phyloP scores from a whole-genome alignment of 352 stramenopile genomes.

The Globisporangium cederbergense region DNA sequence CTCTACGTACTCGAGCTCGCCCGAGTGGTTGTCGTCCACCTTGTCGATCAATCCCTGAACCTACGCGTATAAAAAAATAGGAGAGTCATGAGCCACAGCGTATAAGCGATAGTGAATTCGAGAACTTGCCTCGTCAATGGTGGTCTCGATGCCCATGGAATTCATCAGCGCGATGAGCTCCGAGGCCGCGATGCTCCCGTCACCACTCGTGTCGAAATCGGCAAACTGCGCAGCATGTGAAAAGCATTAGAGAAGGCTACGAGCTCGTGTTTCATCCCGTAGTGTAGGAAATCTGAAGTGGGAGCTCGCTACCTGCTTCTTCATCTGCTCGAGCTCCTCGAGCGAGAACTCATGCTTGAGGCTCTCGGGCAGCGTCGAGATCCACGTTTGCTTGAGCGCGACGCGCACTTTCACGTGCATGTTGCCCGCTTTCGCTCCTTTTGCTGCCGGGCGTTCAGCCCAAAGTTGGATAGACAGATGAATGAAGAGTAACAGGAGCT shows the following conservation, averaged over 20 bases:
- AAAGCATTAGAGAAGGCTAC: background rate
- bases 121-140: background rate
- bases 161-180: background rate
- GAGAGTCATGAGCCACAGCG: too few relatives aligned
- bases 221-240: background rate
- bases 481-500: too few relatives aligned
- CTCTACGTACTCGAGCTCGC: conserved; percentile 62
- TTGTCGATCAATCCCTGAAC: conserved; percentile 64
- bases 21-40: conserved; percentile 68
- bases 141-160: background rate
- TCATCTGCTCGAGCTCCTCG: background rate
- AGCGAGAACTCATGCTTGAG: background rate
- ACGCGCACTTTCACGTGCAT: background rate
- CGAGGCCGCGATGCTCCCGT: background rate
- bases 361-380: background rate
- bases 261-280: background rate
- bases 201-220: background rate
- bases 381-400: background rate
- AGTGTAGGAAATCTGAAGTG: background rate
- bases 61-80: conserved; percentile 13
- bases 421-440: too few relatives aligned
- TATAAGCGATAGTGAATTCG: too few relatives aligned
- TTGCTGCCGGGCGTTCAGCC: too few relatives aligned
- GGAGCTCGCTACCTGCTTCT: background rate
- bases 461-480: too few relatives aligned